Percentiles rank a stretch among this genome's conserved stretches.
These are phyloP conservation scores for Chondrostereum purpureum DNA, from an alignment of 1,284 basidiomycete species.

Conservation along the genomic window DNA sequence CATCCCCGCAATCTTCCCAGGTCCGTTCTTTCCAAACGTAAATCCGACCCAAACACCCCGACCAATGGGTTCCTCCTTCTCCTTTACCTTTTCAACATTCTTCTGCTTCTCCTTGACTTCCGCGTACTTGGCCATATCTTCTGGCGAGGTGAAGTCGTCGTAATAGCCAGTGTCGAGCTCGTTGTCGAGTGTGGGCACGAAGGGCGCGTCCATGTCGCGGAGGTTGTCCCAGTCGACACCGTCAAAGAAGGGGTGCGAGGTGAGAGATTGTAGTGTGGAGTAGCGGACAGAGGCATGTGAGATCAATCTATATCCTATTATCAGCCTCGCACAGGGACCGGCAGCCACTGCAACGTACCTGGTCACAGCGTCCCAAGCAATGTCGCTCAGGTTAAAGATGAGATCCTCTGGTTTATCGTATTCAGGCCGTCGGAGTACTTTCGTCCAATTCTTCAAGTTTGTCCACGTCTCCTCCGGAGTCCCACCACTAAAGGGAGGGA, in stretches of 20 bases:
- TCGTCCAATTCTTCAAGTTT: slow-evolving; percentile 97
- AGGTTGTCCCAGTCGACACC: slow-evolving; percentile 73
- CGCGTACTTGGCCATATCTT: slow-evolving; percentile 98
- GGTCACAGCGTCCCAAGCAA: slow-evolving; percentile 95
- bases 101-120: slow-evolving; percentile 97
- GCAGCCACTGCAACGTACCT: slow-evolving; percentile 40
- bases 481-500: slow-evolving; percentile 95
- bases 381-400: slow-evolving; percentile 93
- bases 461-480: slow-evolving; percentile 99
- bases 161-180: slow-evolving; percentile 98
- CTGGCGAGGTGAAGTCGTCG: slow-evolving; percentile 88
- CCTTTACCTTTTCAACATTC: slow-evolving; percentile 88
- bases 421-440: slow-evolving; percentile 85
- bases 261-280: slow-evolving; percentile 68
- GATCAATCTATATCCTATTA: slow-evolving; percentile 46
- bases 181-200: slow-evolving; percentile 92
- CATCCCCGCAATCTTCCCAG: slow-evolving; percentile 34
- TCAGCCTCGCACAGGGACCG: slow-evolving; percentile 2
- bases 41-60: slow-evolving; percentile 96
- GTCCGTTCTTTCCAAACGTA: slow-evolving; percentile 90
- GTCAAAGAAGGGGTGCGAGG: slow-evolving; percentile 82
- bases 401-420: slow-evolving; percentile 96
- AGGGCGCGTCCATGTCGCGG: slow-evolving; percentile 80
- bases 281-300: slow-evolving; percentile 79
- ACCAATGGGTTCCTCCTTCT: slow-evolving; percentile 71